Conservation (phyloP, 2,329 filamentous ascomycete genomes). For the Ascochyta viciae-villosae region DNA sequence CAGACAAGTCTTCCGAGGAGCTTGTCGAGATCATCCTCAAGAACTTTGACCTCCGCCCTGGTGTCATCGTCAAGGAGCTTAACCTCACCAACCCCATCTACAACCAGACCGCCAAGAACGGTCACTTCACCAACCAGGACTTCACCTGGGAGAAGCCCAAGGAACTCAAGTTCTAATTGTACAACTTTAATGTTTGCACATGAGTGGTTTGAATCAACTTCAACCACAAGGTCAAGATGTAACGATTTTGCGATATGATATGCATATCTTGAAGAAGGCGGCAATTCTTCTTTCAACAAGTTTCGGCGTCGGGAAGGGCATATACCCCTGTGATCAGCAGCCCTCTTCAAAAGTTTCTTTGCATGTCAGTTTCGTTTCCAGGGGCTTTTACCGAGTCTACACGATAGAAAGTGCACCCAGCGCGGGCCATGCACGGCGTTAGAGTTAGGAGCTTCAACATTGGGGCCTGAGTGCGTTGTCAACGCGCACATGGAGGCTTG, state of each 20-base stretch:
- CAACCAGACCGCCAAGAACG: constrained; percentile 98
- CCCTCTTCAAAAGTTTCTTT: constrained; percentile 43
- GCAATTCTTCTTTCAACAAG: constrained; percentile 52
- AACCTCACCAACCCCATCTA: constrained; percentile 97
- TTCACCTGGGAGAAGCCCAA: constrained; percentile 99
- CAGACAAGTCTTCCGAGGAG: constrained; percentile 85
- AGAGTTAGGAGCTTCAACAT: constrained; percentile 34
- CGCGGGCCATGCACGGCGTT: constrained; percentile 29
- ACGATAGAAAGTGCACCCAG: constrained; percentile 24
- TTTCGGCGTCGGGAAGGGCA: constrained; percentile 48
- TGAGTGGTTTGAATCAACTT: constrained; percentile 52
- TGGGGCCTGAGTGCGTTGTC: constrained; percentile 35
- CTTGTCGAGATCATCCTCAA: constrained; percentile 91
- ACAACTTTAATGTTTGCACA: constrained; percentile 38
- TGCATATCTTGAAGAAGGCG: constrained; percentile 48
- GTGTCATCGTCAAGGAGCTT: constrained; percentile 98
- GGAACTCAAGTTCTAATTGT: constrained; percentile 82
- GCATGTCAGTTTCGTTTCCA: constrained; percentile 33
- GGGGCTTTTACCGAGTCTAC: constrained; percentile 39
- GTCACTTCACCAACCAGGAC: constrained; percentile 98
- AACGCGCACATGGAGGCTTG: constrained; percentile 34
- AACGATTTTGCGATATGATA: constrained; percentile 39
- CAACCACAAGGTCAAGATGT: constrained; percentile 43
- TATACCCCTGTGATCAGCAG: constrained; percentile 43
- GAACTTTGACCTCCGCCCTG: constrained; percentile 98